phyloP scores from a whole-genome alignment of 192 early-diverging fungal genomes.

The Gamsiella multidivaricata region DNA sequence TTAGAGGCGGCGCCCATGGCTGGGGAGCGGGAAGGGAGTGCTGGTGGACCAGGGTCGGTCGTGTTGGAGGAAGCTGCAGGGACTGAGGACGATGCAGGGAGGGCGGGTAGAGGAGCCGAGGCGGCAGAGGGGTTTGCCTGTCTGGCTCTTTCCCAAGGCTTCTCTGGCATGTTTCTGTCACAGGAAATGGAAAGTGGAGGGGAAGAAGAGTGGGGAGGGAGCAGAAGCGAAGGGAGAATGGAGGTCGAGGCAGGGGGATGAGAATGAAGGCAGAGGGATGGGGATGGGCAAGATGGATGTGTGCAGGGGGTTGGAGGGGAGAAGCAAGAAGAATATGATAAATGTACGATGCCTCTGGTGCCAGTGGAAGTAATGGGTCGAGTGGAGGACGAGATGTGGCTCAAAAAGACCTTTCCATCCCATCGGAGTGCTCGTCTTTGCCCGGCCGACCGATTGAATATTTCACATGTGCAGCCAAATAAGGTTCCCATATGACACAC shows the following conservation, averaged over 20 bases:
- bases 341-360: no score
- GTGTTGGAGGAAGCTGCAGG: slow-evolving; percentile 21
- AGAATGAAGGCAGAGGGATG: background rate
- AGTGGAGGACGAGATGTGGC: no score
- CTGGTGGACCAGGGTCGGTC: slow-evolving; percentile 49
- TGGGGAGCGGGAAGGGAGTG: slow-evolving; percentile 55
- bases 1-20: slow-evolving; percentile 22
- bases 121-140: slow-evolving; percentile 45
- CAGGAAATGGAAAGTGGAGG: background rate
- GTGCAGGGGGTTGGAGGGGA: background rate
- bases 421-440: no score
- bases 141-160: slow-evolving; percentile 82
- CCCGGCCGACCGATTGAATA: no score
- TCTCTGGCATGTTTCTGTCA: slow-evolving; percentile 29
- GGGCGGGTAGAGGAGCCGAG: slow-evolving; percentile 37
- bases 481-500: no score
- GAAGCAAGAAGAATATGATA: no score
- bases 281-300: background rate
- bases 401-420: no score
- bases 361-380: no score
- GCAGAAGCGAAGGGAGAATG: background rate
- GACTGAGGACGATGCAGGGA: slow-evolving; percentile 40
- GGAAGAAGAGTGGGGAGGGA: background rate
- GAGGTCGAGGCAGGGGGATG: background rate
- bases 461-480: no score